Percentiles rank a stretch among this genome's conserved stretches.
Conservation (phyloP, 108 stramenopile genomes). For the Hondaea fermentalgiana region DNA sequence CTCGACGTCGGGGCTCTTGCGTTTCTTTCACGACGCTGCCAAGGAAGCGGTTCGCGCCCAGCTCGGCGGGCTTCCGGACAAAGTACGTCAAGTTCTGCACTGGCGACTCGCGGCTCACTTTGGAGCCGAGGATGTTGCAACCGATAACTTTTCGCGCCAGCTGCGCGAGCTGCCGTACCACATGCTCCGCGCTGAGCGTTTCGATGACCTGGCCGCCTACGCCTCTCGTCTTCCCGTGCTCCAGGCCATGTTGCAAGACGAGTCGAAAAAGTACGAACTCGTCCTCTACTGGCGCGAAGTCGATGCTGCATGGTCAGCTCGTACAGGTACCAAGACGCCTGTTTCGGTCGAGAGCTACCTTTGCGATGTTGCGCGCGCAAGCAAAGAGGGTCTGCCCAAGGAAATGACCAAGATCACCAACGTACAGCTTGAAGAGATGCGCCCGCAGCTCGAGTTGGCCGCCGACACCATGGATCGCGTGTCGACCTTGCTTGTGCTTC, state of each 20-base stretch:
- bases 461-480: neutral
- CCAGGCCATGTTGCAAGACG: neutral
- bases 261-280: slow-evolving; percentile 14
- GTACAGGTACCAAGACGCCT: neutral
- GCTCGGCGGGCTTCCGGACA: neutral
- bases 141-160: neutral
- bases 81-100: neutral
- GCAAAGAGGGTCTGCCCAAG: neutral
- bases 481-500: neutral
- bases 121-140: neutral
- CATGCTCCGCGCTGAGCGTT: neutral
- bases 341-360: neutral
- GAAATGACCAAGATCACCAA: neutral
- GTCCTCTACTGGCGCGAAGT: neutral
- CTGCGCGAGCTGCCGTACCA: neutral
- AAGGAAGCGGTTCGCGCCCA: neutral
- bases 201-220: neutral
- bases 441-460: neutral
- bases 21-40: slow-evolving; percentile 8
- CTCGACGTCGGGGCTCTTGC: neutral
- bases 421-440: neutral
- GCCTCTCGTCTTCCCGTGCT: neutral
- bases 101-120: neutral
- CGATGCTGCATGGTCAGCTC: neutral
- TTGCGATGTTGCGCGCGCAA: neutral